Conservation (phyloP, 169 alveolate species). For the Plasmodium gonderi region DNA sequence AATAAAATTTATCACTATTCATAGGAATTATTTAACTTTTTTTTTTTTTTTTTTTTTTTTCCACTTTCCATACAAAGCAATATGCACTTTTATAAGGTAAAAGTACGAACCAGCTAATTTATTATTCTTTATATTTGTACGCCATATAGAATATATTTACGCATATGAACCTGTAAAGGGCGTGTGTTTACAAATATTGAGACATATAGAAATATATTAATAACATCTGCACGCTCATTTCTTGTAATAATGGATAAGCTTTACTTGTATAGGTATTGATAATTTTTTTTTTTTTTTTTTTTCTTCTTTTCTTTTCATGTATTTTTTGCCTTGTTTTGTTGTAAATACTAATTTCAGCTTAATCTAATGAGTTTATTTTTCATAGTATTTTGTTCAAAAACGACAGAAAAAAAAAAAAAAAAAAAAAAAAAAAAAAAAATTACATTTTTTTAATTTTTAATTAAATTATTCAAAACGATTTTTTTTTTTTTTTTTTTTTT, state of each 20-base stretch:
- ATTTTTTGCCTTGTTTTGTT: too few relatives aligned
- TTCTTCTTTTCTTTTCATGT: not conserved
- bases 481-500: not conserved
- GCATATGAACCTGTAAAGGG: not conserved
- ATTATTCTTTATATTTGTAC: not conserved
- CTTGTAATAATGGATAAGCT: not conserved
- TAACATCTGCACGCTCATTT: not conserved
- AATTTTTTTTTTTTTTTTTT: not conserved
- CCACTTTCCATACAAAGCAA: not conserved
- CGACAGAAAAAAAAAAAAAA: not conserved
- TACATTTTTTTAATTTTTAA: too few relatives aligned
- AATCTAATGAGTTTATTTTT: not conserved
- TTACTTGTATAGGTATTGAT: not conserved
- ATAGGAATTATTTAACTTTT: not conserved
- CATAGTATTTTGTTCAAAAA: not conserved
- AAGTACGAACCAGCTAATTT: not conserved
- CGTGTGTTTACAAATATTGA: not conserved
- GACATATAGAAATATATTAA: not conserved
- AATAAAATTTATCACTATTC: not conserved
- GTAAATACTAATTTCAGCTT: not conserved
- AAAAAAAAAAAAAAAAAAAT: not conserved
- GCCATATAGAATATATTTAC: not conserved
- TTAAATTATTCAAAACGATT: not conserved
- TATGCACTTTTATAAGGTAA: not conserved
- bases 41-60: not conserved